These are phyloP conservation scores for Eucalyptus rudis DNA, from an alignment of 345 rosid species.

Conservation along the genomic window DNA sequence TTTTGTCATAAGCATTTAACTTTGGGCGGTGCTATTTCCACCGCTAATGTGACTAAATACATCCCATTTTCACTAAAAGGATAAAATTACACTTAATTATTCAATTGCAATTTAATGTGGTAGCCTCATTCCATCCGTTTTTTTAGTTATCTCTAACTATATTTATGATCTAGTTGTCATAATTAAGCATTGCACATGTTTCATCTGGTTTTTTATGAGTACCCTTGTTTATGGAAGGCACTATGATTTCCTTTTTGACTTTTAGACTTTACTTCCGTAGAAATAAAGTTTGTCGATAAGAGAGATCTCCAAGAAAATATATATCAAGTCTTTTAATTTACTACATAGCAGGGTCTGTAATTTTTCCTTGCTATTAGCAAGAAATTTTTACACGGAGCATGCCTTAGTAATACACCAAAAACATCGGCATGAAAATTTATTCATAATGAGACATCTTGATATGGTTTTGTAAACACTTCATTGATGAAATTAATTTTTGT, in stretches of 20 bases:
- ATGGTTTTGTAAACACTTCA: too few species aligned
- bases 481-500: too few species aligned
- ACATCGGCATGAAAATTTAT: background rate
- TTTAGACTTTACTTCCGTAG: background rate
- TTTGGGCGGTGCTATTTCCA: background rate
- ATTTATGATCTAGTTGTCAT: background rate
- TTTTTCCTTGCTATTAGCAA: background rate
- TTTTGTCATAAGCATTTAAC: too few species aligned
- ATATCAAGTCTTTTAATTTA: background rate
- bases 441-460: background rate
- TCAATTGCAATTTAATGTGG: background rate
- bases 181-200: background rate
- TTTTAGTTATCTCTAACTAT: too few species aligned
- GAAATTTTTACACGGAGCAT: background rate
- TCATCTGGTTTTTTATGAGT: too few species aligned
- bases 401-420: background rate
- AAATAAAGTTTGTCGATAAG: too few species aligned
- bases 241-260: background rate
- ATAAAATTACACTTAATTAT: background rate
- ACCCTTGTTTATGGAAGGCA: background rate
- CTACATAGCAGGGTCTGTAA: background rate
- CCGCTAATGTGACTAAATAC: background rate
- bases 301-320: background rate
- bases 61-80: background rate
- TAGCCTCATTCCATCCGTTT: background rate